Base-by-base conservation (phyloP, 108 stramenopile species). In the Schizochytrium sp. region DNA sequence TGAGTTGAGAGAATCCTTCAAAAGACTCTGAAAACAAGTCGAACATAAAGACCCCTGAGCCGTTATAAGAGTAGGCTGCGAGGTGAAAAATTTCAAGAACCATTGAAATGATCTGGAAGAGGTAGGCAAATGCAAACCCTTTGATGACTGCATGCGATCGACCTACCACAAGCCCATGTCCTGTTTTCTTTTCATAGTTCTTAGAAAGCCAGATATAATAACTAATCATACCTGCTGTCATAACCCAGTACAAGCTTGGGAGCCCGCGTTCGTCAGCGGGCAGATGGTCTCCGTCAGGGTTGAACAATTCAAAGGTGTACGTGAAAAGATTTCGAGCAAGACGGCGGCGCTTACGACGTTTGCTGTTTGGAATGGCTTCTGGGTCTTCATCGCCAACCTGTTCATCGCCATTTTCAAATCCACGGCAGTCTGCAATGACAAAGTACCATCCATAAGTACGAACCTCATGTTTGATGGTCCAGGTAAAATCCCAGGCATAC, bases 201-300 rank as follows among this genome's bases (percentile, higher is more conserved):
- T n/a, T 38, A 28, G 76, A 19, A 53, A n/a, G 28, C 38, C 28
- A 83, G 28, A n/a, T 55, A 0, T 19, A 50, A 53, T 19, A 83
- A 5, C 8, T n/a, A 10, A n/a, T 5, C 76, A 55, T 83, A 40
- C 38, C 76, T 5, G 76, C 47, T 47, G 53, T 55, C 45, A 40
- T 55, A 13, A 83, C 12, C 50, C 10, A 83, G 53, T 83, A 83
- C 76, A 83, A 53, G 50, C 50, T 83, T 0, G 76, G 47, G n/a
- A 83, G 47, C 15, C 76, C 76, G 76, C 53, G 76, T 40, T 83
- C 76, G 76, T 83, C 76, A n/a, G 76, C 76, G 10, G 76, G 76
- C 50, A 83, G 76, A 40, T 83, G 76, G 53, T 83, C 76, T 10
- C 10, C 50, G 76, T 28, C 76, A 5, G 76, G 76, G 3, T 83